Base-by-base conservation (phyloP, 1,139 yeast species). In the Kluyveromyces sp. region DNA sequence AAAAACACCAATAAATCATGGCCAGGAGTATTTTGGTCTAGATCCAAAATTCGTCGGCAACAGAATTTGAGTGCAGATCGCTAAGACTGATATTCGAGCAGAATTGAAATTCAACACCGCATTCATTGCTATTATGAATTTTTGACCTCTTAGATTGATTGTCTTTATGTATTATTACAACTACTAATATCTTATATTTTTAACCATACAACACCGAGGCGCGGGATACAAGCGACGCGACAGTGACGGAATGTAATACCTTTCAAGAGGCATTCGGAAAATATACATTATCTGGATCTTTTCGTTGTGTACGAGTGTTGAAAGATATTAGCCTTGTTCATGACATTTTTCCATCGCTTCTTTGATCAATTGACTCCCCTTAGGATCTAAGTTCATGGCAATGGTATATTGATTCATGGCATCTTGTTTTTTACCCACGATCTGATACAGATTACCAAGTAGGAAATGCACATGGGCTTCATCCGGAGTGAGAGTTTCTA, bases 391-490 rank as follows among this genome's bases (percentile, higher is more conserved):
- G 57, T 87, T 86, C 66, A 87, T 72, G 0, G 98, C 97, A 40
- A 83, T 78, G 0, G 97, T 92, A 55, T 85, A 86, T 56, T 87
- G 94, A 54, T 78, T 78, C 36, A 92, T 77, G 1, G 98, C 97
- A 51, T 75, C 79, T 53, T 77, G 78, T 56, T 80, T 82, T 52
- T 85, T 80, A 30, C 83, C 80, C 52, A 83, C 77, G 32, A 83
- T 75, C 57, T 83, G 85, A 69, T 88, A 87, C 48, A 89, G 71
- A 60, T 88, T 89, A 16, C 96, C 98, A 41, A 92, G 70, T 41
- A 89, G 66, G 66, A 84, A 87, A 63, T 89, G 96, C 20, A 92
- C 95, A 45, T 88, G 80, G 0, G 96, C 95, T 61, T 94, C 97
- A 60, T 89, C 94, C 0, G 98, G 96, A 0, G 95, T 96, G 49